Base-by-base conservation (phyloP, 345 rosid genomes). In the Crucihimalaya himalaica region DNA sequence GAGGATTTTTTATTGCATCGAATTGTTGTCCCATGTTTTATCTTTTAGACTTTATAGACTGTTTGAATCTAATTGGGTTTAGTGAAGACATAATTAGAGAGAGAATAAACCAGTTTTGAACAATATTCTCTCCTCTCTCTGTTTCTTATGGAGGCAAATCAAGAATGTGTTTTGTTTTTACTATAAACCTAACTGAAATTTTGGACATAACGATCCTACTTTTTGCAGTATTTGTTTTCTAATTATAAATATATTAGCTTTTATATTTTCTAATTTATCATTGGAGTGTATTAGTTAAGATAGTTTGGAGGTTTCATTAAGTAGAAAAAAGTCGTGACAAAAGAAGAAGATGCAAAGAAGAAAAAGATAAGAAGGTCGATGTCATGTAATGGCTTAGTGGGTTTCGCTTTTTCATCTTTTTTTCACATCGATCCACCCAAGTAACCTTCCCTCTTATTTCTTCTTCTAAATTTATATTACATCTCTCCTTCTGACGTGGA, bases 351-450 rank as follows among this genome's bases (percentile, higher is more conserved):
- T 25, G 54, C 37, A 40, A 32, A 70, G 62, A 65, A 58, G 77
- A 66, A 77, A 72, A 65, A 50, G 73, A 66, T 59, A 79, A 65
- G 32, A 60, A 75, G 72, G 80, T 76, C 77, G 79, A 78, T 72
- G 63, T 84, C 82, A 81, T 35, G 60, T 42, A 68, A 77, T 71
- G 81, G 83, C 73, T 69, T 73, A 86, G 92, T 86, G 92, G 89
- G 79, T 81, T 78, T 84, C 65, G 80, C 83, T 83, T 84, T 81
- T 72, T 37, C 47, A 47, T 73, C 52, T 53, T 75, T 63, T 59
- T 29, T 40, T 63, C 72, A 45, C 64, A 37, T 70, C 75, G 72
- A 69, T 64, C 81, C 81, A 71, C 72, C 85, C 87, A 81, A 93
- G 90, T 91, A 87, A 89, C 87, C 86, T 81, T 72, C 69, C 53